These are phyloP conservation scores for Albifimbria verrucaria DNA, from an alignment of 2,329 filamentous ascomycete species.

Conservation along the genomic window DNA sequence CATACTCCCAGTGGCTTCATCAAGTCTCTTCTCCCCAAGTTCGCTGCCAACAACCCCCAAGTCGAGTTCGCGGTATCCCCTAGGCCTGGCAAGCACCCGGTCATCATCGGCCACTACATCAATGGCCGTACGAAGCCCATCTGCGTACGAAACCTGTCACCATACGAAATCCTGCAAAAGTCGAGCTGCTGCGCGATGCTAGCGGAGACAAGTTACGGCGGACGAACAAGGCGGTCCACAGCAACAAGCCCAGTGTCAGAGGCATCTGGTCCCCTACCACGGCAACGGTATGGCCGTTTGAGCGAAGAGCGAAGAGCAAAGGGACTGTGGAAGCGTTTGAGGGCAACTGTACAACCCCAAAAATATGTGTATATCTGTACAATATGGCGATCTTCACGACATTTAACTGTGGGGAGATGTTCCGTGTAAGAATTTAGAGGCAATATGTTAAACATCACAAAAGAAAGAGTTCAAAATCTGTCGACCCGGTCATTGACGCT, in stretches of 20 bases:
- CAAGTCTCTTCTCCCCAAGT: conserved; percentile 68
- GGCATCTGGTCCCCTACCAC: conserved; percentile 71
- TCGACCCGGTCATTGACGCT: not conserved
- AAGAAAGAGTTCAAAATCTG: too few relatives aligned
- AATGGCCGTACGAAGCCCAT: conserved; percentile 83
- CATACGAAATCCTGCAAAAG: conserved; percentile 78
- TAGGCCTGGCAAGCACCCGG: conserved; percentile 82
- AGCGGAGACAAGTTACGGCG: conserved; percentile 71
- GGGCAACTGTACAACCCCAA: not conserved
- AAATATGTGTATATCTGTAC: not conserved
- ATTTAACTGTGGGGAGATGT: not conserved
- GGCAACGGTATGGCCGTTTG: conserved; percentile 54
- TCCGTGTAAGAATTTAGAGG: not conserved
- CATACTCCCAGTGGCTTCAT: conserved; percentile 66
- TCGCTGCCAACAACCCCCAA: conserved; percentile 78
- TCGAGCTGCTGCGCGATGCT: conserved; percentile 68
- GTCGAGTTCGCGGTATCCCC: conserved; percentile 92
- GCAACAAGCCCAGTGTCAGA: conserved; percentile 63
- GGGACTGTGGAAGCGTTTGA: conserved; percentile 3
- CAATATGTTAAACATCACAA: too few relatives aligned
- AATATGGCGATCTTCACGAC: not conserved
- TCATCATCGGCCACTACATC: conserved; percentile 87
- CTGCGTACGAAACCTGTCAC: conserved; percentile 83
- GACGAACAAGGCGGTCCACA: conserved; percentile 61
- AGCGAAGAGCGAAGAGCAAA: conserved; percentile 13